These are phyloP conservation scores for Oryza longistaminata DNA, from an alignment of 176 grass and related monocot genomes.

Conservation along the genomic window DNA sequence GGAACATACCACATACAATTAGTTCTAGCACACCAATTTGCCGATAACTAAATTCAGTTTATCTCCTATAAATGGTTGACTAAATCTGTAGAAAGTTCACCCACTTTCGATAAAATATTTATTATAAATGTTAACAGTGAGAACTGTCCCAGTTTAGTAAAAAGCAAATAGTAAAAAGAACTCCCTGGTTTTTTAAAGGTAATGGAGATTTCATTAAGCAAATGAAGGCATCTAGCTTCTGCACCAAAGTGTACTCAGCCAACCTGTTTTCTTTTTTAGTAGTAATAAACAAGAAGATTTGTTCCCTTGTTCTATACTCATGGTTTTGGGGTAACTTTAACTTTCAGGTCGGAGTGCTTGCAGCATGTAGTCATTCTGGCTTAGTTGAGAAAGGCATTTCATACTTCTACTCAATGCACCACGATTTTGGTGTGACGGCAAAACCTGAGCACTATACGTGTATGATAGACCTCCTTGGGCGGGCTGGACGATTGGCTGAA, in stretches of 20 bases:
- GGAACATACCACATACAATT: slow-evolving; percentile 15
- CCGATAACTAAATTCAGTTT: not conserved
- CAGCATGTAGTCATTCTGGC: slow-evolving; percentile 89
- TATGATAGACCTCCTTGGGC: slow-evolving; percentile 90
- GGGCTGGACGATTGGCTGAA: slow-evolving; percentile 79
- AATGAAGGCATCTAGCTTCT: not conserved
- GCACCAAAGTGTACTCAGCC: not conserved
- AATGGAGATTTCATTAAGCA: not conserved
- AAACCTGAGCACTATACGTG: slow-evolving; percentile 91
- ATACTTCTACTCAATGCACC: slow-evolving; percentile 79
- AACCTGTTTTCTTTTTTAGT: not conserved
- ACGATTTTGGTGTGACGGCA: slow-evolving; percentile 66
- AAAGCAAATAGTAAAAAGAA: not conserved
- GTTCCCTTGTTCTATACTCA: not conserved
- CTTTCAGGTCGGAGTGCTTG: slow-evolving; percentile 79
- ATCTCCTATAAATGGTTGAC: slow-evolving; percentile 9
- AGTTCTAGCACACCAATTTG: slow-evolving; percentile 1
- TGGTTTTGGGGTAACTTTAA: slow-evolving; percentile 14
- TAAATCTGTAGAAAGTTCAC: slow-evolving; percentile 1
- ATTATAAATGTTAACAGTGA: not conserved
- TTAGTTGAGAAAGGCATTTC: slow-evolving; percentile 85
- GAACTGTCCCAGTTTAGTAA: slow-evolving; percentile 1
- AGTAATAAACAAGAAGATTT: not conserved
- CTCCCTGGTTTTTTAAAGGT: not conserved
- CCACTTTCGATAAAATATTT: slow-evolving; percentile 25